phyloP scores from a whole-genome alignment of 768 basidiomycete genomes.

The Phylloporus sp. region DNA sequence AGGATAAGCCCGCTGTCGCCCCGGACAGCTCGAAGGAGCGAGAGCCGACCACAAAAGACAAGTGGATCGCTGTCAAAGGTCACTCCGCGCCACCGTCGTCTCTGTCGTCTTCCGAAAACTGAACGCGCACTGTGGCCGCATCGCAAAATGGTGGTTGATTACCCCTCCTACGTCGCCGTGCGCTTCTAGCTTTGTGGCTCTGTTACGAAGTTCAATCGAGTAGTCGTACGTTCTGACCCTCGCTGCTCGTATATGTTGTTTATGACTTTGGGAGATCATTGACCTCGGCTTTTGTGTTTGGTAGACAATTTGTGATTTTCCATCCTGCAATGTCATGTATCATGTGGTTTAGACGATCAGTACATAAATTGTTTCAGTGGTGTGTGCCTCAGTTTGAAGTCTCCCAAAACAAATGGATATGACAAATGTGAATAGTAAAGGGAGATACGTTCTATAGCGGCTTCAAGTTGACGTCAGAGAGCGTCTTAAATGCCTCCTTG shows the following conservation, averaged over 20 bases:
- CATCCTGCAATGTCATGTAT: background rate
- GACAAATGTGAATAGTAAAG: background rate
- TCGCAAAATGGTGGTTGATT: background rate
- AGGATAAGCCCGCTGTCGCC: slow-evolving; percentile 36
- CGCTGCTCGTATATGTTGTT: no score
- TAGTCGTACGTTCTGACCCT: slow-evolving; percentile 16
- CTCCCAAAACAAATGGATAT: background rate
- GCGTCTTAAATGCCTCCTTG: slow-evolving; percentile 86
- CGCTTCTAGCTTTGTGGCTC: slow-evolving; percentile 13
- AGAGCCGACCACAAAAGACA: slow-evolving; percentile 45
- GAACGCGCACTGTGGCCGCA: background rate
- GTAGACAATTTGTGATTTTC: background rate
- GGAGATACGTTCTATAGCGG: slow-evolving; percentile 37
- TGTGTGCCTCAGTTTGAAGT: background rate
- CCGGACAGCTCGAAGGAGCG: slow-evolving; percentile 19
- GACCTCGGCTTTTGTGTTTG: no score
- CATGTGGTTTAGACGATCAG: background rate
- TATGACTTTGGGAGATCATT: no score
- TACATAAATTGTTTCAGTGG: background rate
- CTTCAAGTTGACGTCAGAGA: slow-evolving; percentile 80
- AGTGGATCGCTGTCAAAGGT: slow-evolving; percentile 75
- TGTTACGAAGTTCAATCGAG: slow-evolving; percentile 21
- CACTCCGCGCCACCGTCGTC: slow-evolving; percentile 17
- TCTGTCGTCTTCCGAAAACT: slow-evolving; percentile 9
- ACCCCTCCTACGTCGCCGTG: slow-evolving; percentile 8